Conservation (phyloP, 345 rosid genomes). For the Lagerstroemia speciosa region DNA sequence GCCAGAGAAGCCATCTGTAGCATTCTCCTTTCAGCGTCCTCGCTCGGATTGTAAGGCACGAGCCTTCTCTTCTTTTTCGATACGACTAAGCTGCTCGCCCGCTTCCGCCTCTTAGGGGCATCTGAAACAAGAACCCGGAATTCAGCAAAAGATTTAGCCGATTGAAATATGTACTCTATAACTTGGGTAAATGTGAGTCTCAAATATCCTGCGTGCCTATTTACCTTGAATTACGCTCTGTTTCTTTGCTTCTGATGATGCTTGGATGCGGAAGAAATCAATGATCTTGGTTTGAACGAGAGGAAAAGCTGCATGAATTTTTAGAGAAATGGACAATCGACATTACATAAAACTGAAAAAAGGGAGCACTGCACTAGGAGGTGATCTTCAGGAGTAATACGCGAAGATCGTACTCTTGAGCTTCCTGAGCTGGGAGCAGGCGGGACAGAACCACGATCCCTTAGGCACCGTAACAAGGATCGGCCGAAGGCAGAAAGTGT, state of each 20-base stretch:
- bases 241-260: slow-evolving; percentile 17
- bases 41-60: slow-evolving; percentile 56
- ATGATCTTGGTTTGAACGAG: slow-evolving; percentile 72
- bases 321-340: neutral
- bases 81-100: slow-evolving; percentile 41
- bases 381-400: no score
- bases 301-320: slow-evolving; percentile 43
- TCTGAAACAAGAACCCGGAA: slow-evolving; percentile 17
- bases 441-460: slow-evolving; percentile 75
- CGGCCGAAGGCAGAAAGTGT: slow-evolving; percentile 77
- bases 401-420: slow-evolving; percentile 76
- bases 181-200: neutral
- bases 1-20: slow-evolving; percentile 94
- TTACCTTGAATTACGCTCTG: slow-evolving; percentile 29
- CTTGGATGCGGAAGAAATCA: slow-evolving; percentile 76
- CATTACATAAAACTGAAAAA: neutral
- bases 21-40: slow-evolving; percentile 50
- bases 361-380: neutral
- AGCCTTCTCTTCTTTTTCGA: slow-evolving; percentile 72
- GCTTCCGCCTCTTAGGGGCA: slow-evolving; percentile 43
- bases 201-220: neutral
- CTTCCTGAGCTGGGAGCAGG: slow-evolving; percentile 44
- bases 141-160: neutral
- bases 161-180: neutral
- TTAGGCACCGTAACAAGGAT: slow-evolving; percentile 78